Conservation (phyloP, 306 rosid genomes). For the Acmispon strigosus region DNA sequence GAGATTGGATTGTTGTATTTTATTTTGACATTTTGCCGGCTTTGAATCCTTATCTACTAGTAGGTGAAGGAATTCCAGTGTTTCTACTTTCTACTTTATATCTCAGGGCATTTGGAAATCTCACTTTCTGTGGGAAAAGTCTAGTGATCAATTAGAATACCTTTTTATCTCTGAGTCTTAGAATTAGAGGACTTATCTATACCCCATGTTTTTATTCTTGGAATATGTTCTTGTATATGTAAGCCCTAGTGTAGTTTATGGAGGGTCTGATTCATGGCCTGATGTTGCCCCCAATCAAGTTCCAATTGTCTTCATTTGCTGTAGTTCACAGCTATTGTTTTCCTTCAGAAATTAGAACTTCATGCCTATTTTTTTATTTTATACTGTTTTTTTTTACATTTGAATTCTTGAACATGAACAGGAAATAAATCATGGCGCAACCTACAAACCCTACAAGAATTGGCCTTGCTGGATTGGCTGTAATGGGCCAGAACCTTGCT, state of each 20-base stretch:
- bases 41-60: not conserved
- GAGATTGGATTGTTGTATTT: not conserved
- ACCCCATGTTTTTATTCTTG: not conserved
- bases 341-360: not conserved
- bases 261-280: not conserved
- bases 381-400: not conserved
- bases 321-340: not conserved
- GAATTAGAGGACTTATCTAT: not conserved
- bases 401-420: conserved; percentile 21
- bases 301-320: not conserved
- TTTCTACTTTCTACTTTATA: too few relatives aligned
- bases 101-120: not conserved
- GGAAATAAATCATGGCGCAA: conserved; percentile 48
- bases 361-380: not conserved
- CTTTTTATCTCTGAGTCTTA: not conserved
- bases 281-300: not conserved
- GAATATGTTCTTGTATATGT: not conserved
- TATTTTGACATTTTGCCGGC: not conserved
- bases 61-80: too few relatives aligned
- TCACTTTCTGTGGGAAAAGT: not conserved
- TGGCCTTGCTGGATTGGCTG: conserved; percentile 78
- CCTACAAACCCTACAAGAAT: conserved; percentile 46
- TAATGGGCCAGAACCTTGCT: conserved; percentile 85
- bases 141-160: not conserved
- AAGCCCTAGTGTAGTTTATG: not conserved